Conservation (phyloP, 805 yeast species). For the Brettanomyces anomalus region DNA sequence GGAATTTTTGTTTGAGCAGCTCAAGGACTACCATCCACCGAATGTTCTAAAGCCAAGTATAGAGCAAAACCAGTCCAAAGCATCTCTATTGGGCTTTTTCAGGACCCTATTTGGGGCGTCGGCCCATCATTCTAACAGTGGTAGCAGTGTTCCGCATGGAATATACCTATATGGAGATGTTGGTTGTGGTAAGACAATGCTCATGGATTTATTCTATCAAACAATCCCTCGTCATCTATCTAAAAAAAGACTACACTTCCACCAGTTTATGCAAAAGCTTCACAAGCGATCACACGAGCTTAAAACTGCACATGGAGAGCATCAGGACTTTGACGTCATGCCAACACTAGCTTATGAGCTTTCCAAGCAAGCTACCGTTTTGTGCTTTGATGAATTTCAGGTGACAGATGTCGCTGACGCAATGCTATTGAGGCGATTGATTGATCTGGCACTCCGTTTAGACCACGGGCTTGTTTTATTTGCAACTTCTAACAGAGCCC, state of each 20-base stretch:
- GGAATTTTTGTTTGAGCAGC: constrained; percentile 46
- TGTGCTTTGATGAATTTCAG: constrained; percentile 96
- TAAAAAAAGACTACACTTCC: constrained; percentile 83
- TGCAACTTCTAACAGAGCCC: constrained; percentile 93
- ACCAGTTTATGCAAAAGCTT: constrained; percentile 91
- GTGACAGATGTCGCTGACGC: constrained; percentile 99
- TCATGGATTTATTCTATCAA: constrained; percentile 89
- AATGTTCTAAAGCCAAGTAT: constrained; percentile 43
- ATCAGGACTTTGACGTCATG: constrained; percentile 65
- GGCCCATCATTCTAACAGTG: not conserved
- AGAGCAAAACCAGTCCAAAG: constrained; percentile 14
- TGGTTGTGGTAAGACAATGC: constrained; percentile 97
- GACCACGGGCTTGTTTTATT: constrained; percentile 80
- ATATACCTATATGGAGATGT: constrained; percentile 94
- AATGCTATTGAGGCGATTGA: constrained; percentile 76
- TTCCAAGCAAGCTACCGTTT: constrained; percentile 62
- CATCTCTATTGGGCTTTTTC: constrained; percentile 20
- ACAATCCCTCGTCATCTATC: constrained; percentile 74
- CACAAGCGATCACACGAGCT: constrained; percentile 83
- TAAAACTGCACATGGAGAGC: constrained; percentile 53
- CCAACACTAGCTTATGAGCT: constrained; percentile 80
- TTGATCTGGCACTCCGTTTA: constrained; percentile 56
- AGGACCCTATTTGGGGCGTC: constrained; percentile 20
- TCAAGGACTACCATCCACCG: constrained; percentile 56
- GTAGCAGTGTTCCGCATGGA: constrained; percentile 53